A percentile compares a stretch with the other conserved stretches of the same genome.
These are phyloP conservation scores for Boletellus emodensis DNA, from an alignment of 768 basidiomycete species.

Conservation along the genomic window DNA sequence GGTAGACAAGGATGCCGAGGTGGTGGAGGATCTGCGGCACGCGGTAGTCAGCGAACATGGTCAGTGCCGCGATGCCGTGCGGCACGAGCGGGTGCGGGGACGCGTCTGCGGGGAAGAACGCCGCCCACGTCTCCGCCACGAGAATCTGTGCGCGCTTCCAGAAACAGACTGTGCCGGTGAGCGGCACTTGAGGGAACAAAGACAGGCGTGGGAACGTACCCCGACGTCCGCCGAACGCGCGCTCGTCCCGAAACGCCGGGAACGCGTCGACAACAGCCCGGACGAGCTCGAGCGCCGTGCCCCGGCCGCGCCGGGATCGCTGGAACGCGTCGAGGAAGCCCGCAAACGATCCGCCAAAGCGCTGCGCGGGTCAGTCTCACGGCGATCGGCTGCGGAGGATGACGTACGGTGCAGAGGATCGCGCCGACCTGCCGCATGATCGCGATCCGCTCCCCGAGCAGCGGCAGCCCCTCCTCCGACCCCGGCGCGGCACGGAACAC, in stretches of 20 bases:
- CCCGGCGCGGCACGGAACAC: slow-evolving; percentile 61
- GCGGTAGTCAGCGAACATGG: slow-evolving; percentile 94
- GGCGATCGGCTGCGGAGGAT: slow-evolving; percentile 8
- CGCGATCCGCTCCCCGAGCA: slow-evolving; percentile 65
- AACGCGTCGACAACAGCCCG: slow-evolving; percentile 66
- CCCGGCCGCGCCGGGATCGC: slow-evolving; percentile 43
- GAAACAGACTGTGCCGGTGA: slow-evolving; percentile 52
- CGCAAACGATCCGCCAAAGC: slow-evolving; percentile 67
- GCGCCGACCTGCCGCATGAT: slow-evolving; percentile 77
- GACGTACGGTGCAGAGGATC: slow-evolving; percentile 63
- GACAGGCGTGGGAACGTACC: slow-evolving; percentile 36
- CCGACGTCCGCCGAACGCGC: slow-evolving; percentile 50
- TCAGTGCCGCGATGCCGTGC: slow-evolving; percentile 60
- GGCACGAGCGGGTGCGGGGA: slow-evolving; percentile 72
- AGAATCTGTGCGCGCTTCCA: slow-evolving; percentile 94
- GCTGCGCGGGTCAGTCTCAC: slow-evolving; percentile 34
- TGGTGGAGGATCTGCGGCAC: slow-evolving; percentile 91
- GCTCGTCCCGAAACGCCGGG: slow-evolving; percentile 74
- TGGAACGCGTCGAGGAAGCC: slow-evolving; percentile 64
- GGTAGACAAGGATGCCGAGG: slow-evolving; percentile 70
- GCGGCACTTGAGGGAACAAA: background rate
- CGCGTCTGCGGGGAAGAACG: slow-evolving; percentile 65
- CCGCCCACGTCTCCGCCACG: slow-evolving; percentile 89
- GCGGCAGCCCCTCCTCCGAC: slow-evolving; percentile 62
- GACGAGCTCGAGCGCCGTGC: slow-evolving; percentile 71